Percentiles rank a stretch among this genome's conserved stretches.
These are phyloP conservation scores for Clausena lansium DNA, from an alignment of 345 rosid genomes.

Conservation along the genomic window DNA sequence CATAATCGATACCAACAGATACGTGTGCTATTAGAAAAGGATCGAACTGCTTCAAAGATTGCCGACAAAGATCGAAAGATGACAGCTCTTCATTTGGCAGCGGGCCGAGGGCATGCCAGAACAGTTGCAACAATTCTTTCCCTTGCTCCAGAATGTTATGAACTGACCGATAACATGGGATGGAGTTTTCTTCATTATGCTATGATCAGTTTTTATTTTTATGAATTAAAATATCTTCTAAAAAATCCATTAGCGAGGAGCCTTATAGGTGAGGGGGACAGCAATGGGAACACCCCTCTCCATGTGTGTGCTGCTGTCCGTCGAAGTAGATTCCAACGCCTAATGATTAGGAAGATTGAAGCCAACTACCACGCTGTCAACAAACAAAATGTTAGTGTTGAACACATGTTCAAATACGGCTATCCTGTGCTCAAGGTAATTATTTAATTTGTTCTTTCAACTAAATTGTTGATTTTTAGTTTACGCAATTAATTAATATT, in stretches of 20 bases:
- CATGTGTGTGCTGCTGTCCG: neutral
- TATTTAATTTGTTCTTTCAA: no score
- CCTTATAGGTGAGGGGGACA: constrained; percentile 10
- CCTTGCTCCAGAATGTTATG: constrained; percentile 1
- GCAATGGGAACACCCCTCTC: neutral
- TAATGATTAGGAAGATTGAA: no score
- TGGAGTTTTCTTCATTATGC: constrained; percentile 14
- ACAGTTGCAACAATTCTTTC: neutral
- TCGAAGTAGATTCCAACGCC: neutral
- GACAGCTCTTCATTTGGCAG: constrained; percentile 18
- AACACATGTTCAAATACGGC: no score
- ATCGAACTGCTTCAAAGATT: neutral
- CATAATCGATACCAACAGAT: neutral
- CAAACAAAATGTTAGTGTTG: neutral
- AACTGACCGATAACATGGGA: neutral
- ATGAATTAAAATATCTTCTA: neutral
- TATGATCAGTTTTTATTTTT: neutral
- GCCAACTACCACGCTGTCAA: neutral
- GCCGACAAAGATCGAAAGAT: neutral
- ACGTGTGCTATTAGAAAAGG: neutral
- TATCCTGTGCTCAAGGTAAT: neutral
- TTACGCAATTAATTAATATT: no score
- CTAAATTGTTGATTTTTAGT: no score
- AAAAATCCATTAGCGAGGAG: neutral
- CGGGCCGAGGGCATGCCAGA: neutral